Conservation (phyloP, 1,139 yeast genomes). For the Hansenula lynferdii region DNA sequence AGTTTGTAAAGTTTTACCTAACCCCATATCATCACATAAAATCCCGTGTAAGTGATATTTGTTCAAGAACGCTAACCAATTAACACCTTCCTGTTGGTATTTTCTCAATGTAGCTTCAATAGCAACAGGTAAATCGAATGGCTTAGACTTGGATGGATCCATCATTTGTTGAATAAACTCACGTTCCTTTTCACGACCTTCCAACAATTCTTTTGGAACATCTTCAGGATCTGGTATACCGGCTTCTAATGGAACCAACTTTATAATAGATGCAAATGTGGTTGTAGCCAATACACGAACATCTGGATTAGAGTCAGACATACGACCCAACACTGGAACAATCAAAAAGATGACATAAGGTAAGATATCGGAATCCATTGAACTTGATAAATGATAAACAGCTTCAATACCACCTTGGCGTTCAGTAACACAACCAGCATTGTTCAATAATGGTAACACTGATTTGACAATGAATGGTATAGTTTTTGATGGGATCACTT, state of each 20-base stretch:
- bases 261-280: conserved; percentile 93
- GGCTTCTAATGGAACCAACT: conserved; percentile 93
- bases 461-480: conserved; percentile 77
- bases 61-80: conserved; percentile 95
- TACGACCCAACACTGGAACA: conserved; percentile 94
- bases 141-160: conserved; percentile 91
- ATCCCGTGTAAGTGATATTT: conserved; percentile 95
- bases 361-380: conserved; percentile 85
- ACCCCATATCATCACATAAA: conserved; percentile 98
- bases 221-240: conserved; percentile 97
- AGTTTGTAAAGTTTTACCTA: conserved; percentile 95
- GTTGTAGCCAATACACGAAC: conserved; percentile 91
- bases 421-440: conserved; percentile 68
- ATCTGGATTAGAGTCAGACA: conserved; percentile 93
- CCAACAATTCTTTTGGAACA: conserved; percentile 78
- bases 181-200: conserved; percentile 90
- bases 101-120: conserved; percentile 91
- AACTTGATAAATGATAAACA: conserved; percentile 73
- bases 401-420: conserved; percentile 96
- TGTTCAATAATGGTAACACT: conserved; percentile 75
- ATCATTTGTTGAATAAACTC: conserved; percentile 96
- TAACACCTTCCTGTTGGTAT: conserved; percentile 97
- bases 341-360: conserved; percentile 95
- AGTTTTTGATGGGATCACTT: conserved; percentile 66
- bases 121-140: conserved; percentile 84